These are phyloP conservation scores for Diaporthe ampelina DNA, from an alignment of 2,329 filamentous ascomycete species.

Conservation along the genomic window DNA sequence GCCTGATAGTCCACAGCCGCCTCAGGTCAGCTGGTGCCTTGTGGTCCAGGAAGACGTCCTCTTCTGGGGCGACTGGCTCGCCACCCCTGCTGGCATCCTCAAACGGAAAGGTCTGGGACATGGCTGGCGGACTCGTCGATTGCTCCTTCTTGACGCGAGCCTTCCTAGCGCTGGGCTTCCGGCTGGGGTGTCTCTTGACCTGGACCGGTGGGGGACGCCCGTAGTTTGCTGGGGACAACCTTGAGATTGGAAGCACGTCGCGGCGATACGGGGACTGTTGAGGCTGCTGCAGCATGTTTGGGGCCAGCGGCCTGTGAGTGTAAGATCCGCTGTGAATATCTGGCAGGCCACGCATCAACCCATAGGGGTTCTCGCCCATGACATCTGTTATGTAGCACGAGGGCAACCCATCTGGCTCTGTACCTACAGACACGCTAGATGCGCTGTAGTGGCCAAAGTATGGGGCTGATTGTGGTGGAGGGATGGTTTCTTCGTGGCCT, in stretches of 20 bases:
- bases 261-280: conserved; percentile 30
- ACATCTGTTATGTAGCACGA: conserved; percentile 22
- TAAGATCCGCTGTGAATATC: conserved; percentile 31
- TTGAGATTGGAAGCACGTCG: conserved; percentile 31
- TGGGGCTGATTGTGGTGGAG: conserved; percentile 48
- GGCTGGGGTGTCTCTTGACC: conserved; percentile 32
- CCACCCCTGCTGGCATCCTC: background rate
- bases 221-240: conserved; percentile 30
- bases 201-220: conserved; percentile 11
- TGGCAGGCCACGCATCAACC: conserved; percentile 16
- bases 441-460: conserved; percentile 56
- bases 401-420: conserved; percentile 31
- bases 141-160: conserved; percentile 19
- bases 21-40: conserved; percentile 63
- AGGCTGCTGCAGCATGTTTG: conserved; percentile 17
- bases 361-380: conserved; percentile 1
- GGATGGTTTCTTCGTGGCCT: conserved; percentile 39
- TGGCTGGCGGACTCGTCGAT: conserved; percentile 25
- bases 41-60: conserved; percentile 54
- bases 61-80: conserved; percentile 14
- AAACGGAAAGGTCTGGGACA: background rate
- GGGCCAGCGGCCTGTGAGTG: conserved; percentile 37
- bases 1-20: conserved; percentile 64
- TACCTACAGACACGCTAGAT: conserved; percentile 53
- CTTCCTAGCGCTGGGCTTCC: conserved; percentile 30